Evolutionary conservation across 768 basidiomycete species (phyloP).

Genomic region (Amanita polypyramis): DNA sequence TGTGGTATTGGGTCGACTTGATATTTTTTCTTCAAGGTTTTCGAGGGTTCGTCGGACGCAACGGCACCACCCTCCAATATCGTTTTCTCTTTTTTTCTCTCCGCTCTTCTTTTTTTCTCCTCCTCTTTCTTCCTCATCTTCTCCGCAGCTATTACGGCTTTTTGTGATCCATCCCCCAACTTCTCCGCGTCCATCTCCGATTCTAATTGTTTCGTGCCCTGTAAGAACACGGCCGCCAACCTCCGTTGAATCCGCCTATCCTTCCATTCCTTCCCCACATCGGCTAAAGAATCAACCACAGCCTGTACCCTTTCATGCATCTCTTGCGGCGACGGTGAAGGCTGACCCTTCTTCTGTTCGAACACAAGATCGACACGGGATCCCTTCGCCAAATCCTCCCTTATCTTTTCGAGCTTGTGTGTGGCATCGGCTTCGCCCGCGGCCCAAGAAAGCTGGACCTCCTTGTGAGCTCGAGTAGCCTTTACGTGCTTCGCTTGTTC

Average conservation of each 20-base stretch:
- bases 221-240: conserved; percentile 32
- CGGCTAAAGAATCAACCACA: conserved; percentile 30
- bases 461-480: conserved; percentile 36
- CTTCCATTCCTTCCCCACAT: conserved; percentile 46
- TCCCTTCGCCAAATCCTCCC: conserved; percentile 50
- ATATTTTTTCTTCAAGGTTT: neutral
- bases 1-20: conserved; percentile 1
- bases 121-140: neutral
- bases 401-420: conserved; percentile 55
- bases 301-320: conserved; percentile 36
- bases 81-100: conserved; percentile 5
- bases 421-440: conserved; percentile 46
- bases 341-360: conserved; percentile 33
- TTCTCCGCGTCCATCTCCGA: conserved; percentile 8
- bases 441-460: conserved; percentile 66
- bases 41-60: neutral
- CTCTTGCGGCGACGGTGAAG: conserved; percentile 19
- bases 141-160: no score
- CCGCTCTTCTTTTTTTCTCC: conserved; percentile 10
- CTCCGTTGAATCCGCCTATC: conserved; percentile 26
- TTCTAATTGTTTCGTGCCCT: conserved; percentile 15
- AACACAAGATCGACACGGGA: conserved; percentile 46
- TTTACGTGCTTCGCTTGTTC: conserved; percentile 23
- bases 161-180: no score
- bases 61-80: no score